phyloP scores from a whole-genome alignment of 1,139 yeast species.

The Scheffersomyces segobiensis region DNA sequence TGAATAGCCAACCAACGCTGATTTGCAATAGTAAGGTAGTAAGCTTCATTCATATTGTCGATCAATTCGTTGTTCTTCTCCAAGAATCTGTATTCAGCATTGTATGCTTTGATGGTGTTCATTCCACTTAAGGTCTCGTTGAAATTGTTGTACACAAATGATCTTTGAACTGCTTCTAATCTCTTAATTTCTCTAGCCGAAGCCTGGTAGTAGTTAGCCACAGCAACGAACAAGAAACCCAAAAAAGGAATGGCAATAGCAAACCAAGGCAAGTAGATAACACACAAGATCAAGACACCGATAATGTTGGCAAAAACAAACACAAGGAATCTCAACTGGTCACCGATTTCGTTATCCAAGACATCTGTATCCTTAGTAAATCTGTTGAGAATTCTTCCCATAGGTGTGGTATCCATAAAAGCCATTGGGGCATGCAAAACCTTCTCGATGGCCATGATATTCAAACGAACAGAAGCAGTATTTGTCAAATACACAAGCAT shows the following conservation, averaged over 20 bases:
- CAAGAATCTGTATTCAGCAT: slow-evolving; percentile 49
- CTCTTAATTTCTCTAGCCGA: slow-evolving; percentile 79
- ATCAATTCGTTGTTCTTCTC: slow-evolving; percentile 49
- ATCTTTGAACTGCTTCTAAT: slow-evolving; percentile 74
- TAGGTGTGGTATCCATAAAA: slow-evolving; percentile 60
- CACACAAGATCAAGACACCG: slow-evolving; percentile 67
- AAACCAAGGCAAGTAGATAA: slow-evolving; percentile 66
- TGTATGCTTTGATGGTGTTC: slow-evolving; percentile 67
- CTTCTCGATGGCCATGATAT: slow-evolving; percentile 40
- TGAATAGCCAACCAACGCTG: slow-evolving; percentile 81
- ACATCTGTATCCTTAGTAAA: slow-evolving; percentile 82
- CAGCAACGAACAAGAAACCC: slow-evolving; percentile 30
- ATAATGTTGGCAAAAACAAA: slow-evolving; percentile 54
- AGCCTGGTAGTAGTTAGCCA: slow-evolving; percentile 61
- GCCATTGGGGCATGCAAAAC: slow-evolving; percentile 58
- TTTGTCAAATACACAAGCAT: slow-evolving; percentile 53
- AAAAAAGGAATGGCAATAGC: slow-evolving; percentile 49
- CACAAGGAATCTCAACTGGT: slow-evolving; percentile 53
- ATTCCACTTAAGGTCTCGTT: slow-evolving; percentile 75
- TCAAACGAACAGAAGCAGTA: slow-evolving; percentile 37
- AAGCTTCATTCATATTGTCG: slow-evolving; percentile 71
- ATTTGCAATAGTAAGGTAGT: slow-evolving; percentile 61
- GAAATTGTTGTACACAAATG: slow-evolving; percentile 75
- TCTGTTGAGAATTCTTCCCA: slow-evolving; percentile 69
- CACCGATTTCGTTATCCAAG: slow-evolving; percentile 72